These are phyloP conservation scores for Annulohypoxylon moriforme DNA, from an alignment of 495 filamentous ascomycete genomes.

Conservation along the genomic window DNA sequence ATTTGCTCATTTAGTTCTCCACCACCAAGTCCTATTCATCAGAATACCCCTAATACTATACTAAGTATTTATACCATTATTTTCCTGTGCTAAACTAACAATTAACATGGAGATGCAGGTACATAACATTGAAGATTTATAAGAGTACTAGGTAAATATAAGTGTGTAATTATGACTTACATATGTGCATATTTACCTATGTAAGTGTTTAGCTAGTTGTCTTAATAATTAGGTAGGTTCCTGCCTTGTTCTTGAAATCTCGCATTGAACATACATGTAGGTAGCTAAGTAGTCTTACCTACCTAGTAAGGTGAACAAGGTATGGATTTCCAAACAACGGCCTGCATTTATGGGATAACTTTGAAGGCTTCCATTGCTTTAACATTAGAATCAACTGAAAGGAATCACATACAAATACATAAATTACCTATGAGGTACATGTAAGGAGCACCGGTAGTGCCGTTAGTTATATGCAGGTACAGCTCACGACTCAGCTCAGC, in stretches of 20 bases:
- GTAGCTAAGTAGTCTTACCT: too few relatives aligned
- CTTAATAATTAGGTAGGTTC: neutral
- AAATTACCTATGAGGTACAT: neutral
- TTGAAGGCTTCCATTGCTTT: neutral
- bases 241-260: neutral
- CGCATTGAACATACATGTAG: neutral
- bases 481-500: slow-evolving; percentile 12
- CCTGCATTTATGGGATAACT: neutral
- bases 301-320: neutral
- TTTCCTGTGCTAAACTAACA: neutral
- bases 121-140: neutral
- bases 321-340: neutral
- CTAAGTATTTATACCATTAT: neutral
- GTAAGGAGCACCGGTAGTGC: neutral
- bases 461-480: slow-evolving; percentile 9
- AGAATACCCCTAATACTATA: neutral
- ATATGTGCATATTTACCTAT: neutral
- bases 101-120: neutral
- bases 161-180: neutral
- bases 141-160: neutral
- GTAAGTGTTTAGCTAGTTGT: neutral
- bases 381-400: neutral
- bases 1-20: neutral
- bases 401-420: neutral
- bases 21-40: neutral